A percentile compares a stretch with the other conserved stretches of the same genome.
Conservation (phyloP, 2,329 filamentous ascomycete species). For the Scopulariopsis brevicaulis region DNA sequence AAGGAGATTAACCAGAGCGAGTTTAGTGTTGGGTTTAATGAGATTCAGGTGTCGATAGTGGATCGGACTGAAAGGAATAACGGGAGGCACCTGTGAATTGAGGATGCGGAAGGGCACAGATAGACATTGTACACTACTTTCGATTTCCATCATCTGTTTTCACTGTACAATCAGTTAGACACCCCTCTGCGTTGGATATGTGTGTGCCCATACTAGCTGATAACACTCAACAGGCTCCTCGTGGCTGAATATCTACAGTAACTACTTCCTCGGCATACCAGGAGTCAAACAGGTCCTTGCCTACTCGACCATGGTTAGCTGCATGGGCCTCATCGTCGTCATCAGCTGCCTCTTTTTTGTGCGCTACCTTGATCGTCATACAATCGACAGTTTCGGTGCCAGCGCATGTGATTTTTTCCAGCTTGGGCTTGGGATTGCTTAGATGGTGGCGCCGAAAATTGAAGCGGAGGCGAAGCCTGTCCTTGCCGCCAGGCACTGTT, state of each 20-base stretch:
- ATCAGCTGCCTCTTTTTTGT: conserved; percentile 17
- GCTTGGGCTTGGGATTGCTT: conserved; percentile 19
- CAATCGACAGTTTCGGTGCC: conserved; percentile 18
- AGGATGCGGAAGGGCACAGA: conserved; percentile 20
- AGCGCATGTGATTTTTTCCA: conserved; percentile 18
- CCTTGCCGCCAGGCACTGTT: conserved; percentile 19
- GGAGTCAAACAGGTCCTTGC: conserved; percentile 19
- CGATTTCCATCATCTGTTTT: conserved; percentile 18
- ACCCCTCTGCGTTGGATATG: not conserved
- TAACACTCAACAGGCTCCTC: conserved; percentile 13
- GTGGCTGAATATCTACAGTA: conserved; percentile 19
- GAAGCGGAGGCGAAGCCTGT: conserved; percentile 14
- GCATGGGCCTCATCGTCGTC: conserved; percentile 19
- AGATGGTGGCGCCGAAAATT: conserved; percentile 15
- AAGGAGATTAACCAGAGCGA: conserved; percentile 14
- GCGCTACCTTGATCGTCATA: conserved; percentile 17
- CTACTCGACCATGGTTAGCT: conserved; percentile 20
- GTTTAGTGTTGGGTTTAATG: conserved; percentile 17
- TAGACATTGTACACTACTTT: conserved; percentile 16
- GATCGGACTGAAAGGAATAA: conserved; percentile 14
- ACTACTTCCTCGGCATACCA: conserved; percentile 19
- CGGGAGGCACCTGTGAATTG: conserved; percentile 15
- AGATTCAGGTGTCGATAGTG: conserved; percentile 16
- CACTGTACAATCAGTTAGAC: conserved; percentile 17
- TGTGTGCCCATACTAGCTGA: not conserved